Evolutionary conservation across 2,329 filamentous ascomycete species (phyloP).

Genomic region (Fusarium guadeloupense): DNA sequence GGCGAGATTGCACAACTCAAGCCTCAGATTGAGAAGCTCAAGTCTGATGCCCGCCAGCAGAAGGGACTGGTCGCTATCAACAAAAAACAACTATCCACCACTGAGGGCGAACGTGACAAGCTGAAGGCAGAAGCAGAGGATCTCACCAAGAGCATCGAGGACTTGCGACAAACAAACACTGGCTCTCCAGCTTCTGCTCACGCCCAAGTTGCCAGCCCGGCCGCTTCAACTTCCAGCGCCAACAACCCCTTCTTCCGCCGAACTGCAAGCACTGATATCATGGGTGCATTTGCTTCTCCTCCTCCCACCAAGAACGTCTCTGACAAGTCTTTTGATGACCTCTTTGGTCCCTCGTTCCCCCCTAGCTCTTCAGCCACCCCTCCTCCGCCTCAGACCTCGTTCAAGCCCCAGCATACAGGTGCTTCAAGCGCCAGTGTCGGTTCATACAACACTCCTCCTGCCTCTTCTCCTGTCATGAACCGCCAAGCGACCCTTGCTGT

Average conservation of each 20-base stretch:
- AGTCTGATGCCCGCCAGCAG: slow-evolving; percentile 90
- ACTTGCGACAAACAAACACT: slow-evolving; percentile 62
- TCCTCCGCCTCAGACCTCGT: slow-evolving; percentile 51
- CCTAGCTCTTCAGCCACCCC: slow-evolving; percentile 54
- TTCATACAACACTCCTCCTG: slow-evolving; percentile 63
- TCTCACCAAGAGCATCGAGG: slow-evolving; percentile 70
- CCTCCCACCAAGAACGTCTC: slow-evolving; percentile 56
- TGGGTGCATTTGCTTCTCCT: slow-evolving; percentile 62
- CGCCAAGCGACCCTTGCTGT: slow-evolving; percentile 66
- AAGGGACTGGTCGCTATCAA: slow-evolving; percentile 98
- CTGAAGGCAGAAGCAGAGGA: slow-evolving; percentile 81
- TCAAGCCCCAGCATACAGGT: slow-evolving; percentile 66
- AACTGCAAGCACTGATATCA: slow-evolving; percentile 68
- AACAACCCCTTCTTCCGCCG: slow-evolving; percentile 96
- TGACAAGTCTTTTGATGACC: slow-evolving; percentile 82
- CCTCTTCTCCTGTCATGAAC: slow-evolving; percentile 71
- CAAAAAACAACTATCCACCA: slow-evolving; percentile 94
- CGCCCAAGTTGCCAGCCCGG: slow-evolving; percentile 72
- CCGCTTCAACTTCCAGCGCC: slow-evolving; percentile 72
- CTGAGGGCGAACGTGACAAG: slow-evolving; percentile 88
- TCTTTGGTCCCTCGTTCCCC: slow-evolving; percentile 78
- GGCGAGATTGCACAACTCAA: slow-evolving; percentile 84
- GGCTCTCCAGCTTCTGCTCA: slow-evolving; percentile 59
- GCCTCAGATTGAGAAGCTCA: slow-evolving; percentile 91
- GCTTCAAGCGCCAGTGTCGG: slow-evolving; percentile 62